Conservation (phyloP, 2,329 filamentous ascomycete genomes). For the Ilyonectria sp. region DNA sequence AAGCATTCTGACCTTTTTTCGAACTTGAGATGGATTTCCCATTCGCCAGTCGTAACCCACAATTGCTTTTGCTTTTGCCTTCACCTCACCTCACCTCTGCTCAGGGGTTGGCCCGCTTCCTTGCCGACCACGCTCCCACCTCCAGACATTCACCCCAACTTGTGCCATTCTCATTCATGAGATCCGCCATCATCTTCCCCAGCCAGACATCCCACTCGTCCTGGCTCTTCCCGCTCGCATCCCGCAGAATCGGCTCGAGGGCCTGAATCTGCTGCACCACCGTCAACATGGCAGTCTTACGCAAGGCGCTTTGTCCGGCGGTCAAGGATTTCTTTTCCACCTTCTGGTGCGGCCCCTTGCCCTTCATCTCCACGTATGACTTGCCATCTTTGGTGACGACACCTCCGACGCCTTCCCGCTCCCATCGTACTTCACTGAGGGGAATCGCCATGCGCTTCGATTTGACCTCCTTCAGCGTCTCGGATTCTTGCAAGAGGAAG, state of each 20-base stretch:
- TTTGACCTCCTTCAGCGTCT: conserved; percentile 77
- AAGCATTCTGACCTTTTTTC: conserved; percentile 29
- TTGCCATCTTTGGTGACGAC: conserved; percentile 73
- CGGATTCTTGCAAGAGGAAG: conserved; percentile 85
- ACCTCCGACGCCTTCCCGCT: conserved; percentile 80
- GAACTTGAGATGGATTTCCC: conserved; percentile 33
- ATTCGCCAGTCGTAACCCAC: conserved; percentile 24
- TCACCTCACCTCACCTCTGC: conserved; percentile 16
- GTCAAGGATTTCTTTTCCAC: conserved; percentile 69
- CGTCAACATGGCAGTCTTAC: conserved; percentile 85
- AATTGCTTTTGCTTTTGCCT: conserved; percentile 35
- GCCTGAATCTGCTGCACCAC: conserved; percentile 88
- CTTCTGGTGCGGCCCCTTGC: conserved; percentile 59
- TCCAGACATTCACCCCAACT: conserved; percentile 89
- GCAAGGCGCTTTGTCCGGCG: conserved; percentile 79
- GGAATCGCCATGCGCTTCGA: conserved; percentile 89
- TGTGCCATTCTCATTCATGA: conserved; percentile 84
- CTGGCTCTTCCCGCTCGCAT: conserved; percentile 87
- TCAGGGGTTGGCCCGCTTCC: conserved; percentile 67
- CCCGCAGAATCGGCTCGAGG: conserved; percentile 85
- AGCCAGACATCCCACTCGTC: conserved; percentile 96
- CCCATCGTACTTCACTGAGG: conserved; percentile 88
- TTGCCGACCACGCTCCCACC: conserved; percentile 90
- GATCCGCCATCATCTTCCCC: conserved; percentile 86
- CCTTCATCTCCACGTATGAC: conserved; percentile 71